phyloP scores from a whole-genome alignment of 345 rosid species.

The Gossypium stocksii region DNA sequence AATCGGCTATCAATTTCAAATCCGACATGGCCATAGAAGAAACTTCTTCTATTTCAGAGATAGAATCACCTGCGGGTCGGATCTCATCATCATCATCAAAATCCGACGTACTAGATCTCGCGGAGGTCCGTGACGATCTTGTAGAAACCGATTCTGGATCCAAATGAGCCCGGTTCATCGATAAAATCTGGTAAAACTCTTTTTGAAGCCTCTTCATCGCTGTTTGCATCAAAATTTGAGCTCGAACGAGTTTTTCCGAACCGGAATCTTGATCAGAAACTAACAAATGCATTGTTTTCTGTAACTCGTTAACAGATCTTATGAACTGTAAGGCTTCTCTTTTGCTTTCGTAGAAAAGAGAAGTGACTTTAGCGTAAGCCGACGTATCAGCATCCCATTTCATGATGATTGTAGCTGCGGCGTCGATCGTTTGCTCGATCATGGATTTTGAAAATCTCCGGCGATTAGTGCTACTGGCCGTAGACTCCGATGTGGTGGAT shows the following conservation, averaged over 20 bases:
- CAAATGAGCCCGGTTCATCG: constrained; percentile 56
- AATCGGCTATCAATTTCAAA: constrained; percentile 65
- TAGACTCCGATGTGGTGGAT: not conserved
- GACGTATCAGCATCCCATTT: constrained; percentile 44
- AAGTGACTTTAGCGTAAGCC: constrained; percentile 31
- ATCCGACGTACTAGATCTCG: constrained; percentile 51
- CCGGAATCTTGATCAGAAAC: constrained; percentile 18
- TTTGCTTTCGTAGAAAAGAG: constrained; percentile 38
- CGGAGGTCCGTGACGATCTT: constrained; percentile 52
- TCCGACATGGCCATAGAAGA: constrained; percentile 48
- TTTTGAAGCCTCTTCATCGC: constrained; percentile 72
- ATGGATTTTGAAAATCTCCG: constrained; percentile 8
- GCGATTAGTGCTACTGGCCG: constrained; percentile 1
- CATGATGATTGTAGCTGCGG: constrained; percentile 29
- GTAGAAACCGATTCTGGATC: constrained; percentile 75
- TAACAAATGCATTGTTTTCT: constrained; percentile 38
- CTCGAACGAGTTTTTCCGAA: constrained; percentile 35
- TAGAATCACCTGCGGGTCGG: constrained; percentile 29
- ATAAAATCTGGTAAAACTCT: constrained; percentile 73
- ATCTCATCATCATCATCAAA: constrained; percentile 20
- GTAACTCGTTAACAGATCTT: constrained; percentile 37
- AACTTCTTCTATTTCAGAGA: constrained; percentile 47
- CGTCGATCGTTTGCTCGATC: constrained; percentile 25
- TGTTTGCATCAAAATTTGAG: constrained; percentile 52
- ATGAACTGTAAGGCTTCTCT: constrained; percentile 47